Conservation (phyloP, 1,139 yeast genomes). For the Pneumocystis sp. region DNA sequence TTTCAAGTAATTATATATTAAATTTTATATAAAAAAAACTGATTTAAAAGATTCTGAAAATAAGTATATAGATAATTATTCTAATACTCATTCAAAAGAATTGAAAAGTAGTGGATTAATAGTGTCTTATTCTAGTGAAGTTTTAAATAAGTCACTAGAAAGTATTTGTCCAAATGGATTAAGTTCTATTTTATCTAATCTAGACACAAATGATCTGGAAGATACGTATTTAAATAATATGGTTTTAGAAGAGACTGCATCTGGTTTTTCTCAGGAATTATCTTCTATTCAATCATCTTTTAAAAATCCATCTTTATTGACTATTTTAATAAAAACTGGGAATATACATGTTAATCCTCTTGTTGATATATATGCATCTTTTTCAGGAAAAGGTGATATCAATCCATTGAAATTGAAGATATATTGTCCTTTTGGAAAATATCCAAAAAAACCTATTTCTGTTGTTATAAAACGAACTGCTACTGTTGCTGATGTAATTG, state of each 20-base stretch:
- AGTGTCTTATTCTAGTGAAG: background rate
- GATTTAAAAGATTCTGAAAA: background rate
- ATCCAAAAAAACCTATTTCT: slow-evolving; percentile 24
- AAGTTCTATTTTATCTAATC: background rate
- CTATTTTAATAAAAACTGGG: slow-evolving; percentile 14
- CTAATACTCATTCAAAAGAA: background rate
- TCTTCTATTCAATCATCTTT: background rate
- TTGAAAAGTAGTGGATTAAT: background rate
- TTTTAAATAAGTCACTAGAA: background rate
- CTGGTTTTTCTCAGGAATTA: background rate
- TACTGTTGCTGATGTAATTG: slow-evolving; percentile 29
- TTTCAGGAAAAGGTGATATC: slow-evolving; percentile 27
- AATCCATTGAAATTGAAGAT: slow-evolving; percentile 25
- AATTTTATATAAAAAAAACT: background rate
- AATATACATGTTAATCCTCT: slow-evolving; percentile 25
- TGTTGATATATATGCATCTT: slow-evolving; percentile 27
- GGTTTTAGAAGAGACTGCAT: background rate
- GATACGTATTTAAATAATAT: background rate
- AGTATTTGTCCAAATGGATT: background rate
- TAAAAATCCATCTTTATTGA: slow-evolving; percentile 7
- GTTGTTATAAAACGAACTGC: slow-evolving; percentile 28
- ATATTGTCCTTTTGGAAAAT: slow-evolving; percentile 26
- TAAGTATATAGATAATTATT: background rate
- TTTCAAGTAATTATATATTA: background rate
- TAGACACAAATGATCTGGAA: background rate